These are phyloP conservation scores for Aspergillus leporis DNA, from an alignment of 495 filamentous ascomycete genomes.

Conservation along the genomic window DNA sequence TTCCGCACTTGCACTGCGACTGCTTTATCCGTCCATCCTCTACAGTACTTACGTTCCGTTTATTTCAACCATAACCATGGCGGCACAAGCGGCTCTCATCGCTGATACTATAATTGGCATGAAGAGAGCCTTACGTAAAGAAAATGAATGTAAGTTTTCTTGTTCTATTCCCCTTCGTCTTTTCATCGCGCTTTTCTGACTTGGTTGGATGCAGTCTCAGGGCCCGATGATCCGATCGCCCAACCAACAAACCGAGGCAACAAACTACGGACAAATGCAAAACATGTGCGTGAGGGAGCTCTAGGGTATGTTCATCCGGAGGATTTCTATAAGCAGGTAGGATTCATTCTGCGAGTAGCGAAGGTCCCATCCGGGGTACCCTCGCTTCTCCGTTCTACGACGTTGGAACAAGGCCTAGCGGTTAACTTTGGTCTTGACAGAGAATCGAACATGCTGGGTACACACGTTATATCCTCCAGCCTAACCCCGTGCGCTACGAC, in stretches of 20 bases:
- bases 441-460: constrained; percentile 83
- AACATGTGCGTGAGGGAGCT: constrained; percentile 75
- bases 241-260: constrained; percentile 86
- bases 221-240: constrained; percentile 80
- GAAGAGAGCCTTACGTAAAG: constrained; percentile 68
- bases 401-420: background rate
- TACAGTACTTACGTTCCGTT: constrained; percentile 1
- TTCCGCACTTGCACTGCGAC: background rate
- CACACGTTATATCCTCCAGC: constrained; percentile 77
- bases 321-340: constrained; percentile 82
- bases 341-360: constrained; percentile 3
- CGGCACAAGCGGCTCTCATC: constrained; percentile 68
- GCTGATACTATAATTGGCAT: constrained; percentile 73
- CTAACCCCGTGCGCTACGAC: constrained; percentile 73
- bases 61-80: constrained; percentile 52
- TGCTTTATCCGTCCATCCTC: constrained; percentile 2
- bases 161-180: constrained; percentile 2
- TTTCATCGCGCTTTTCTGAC: constrained; percentile 14
- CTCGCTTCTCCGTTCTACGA: background rate
- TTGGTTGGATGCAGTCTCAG: constrained; percentile 61
- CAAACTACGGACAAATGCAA: constrained; percentile 82
- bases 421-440: constrained; percentile 42
- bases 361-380: background rate
- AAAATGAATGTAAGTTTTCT: constrained; percentile 54
- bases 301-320: constrained; percentile 69